Base-by-base conservation (phyloP, 2,329 filamentous ascomycete species). In the Verruconis gallopava region DNA sequence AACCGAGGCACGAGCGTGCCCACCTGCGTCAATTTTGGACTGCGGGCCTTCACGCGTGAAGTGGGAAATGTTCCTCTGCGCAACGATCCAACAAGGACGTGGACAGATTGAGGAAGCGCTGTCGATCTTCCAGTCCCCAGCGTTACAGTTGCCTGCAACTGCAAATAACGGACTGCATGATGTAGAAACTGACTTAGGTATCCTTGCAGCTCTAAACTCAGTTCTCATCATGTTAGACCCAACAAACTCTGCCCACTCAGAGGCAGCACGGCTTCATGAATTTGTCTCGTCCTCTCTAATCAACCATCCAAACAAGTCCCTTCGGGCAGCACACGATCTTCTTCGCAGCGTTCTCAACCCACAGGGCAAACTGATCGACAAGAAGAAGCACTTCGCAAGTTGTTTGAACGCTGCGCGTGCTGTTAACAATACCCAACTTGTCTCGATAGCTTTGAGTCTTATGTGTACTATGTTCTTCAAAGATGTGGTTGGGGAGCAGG, bases 391-490 rank as follows among this genome's bases (percentile, higher is more conserved):
- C 32, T 79, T 95, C 42, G 77, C 84, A 46, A 69, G 71, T 30
- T 81, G 85, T 2, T 71, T 94, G 33, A 71, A 72, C 30, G 75
- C 77, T 2, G 79, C 83, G 11, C 79, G 80, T 48, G 66, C 68
- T 5, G 77, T 81, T 5, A 69, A 70, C 42, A 94, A 94, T 56
- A 75, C 75, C 21, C 82, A 93, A 49, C 80, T 88, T 42, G 72
- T 86, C n/a, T 79, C 79, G 37, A 81, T 95, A 48, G 79, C 81
- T 4, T 73, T 95, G 45, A 86, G 79, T 50, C 79, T 91, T 49
- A 93, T 95, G 81, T 81, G 82, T 40, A 77, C 73, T 53, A 75
- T 78, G 40, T 81, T 94, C 53, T 95, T 88, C 59, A 79, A 80
- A 36, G 81, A 81, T 45, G 80, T 88, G 12, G 76, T 93, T 3